These are phyloP conservation scores for Elsinoe ampelina DNA, from an alignment of 2,329 filamentous ascomycete species.

Conservation along the genomic window DNA sequence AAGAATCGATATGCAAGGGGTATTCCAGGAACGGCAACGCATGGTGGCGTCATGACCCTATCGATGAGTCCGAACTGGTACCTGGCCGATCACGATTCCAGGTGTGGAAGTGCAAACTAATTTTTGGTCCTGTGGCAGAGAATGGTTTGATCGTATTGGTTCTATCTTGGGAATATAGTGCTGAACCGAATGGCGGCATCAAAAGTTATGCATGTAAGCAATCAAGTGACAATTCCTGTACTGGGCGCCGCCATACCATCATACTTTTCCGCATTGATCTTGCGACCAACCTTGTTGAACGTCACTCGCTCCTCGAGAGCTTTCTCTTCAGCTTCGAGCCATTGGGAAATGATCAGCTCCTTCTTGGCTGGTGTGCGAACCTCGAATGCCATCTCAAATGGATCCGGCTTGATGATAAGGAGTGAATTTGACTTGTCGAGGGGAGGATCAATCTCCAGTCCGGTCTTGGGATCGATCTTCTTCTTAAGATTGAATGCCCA, in stretches of 20 bases:
- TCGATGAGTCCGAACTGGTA: neutral
- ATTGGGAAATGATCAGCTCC: conserved; percentile 31
- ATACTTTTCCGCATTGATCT: neutral
- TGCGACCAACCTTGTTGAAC: neutral
- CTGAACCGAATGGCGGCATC: neutral
- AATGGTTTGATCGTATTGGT: neutral
- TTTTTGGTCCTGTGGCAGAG: neutral
- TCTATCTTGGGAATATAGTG: conserved; percentile 2
- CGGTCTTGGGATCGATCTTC: conserved; percentile 38
- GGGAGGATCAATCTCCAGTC: conserved; percentile 33
- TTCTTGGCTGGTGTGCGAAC: conserved; percentile 37
- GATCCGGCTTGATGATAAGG: conserved; percentile 48
- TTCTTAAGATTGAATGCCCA: conserved; percentile 41
- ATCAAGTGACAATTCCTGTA: neutral
- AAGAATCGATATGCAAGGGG: neutral
- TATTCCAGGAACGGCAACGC: neutral
- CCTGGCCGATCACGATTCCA: neutral
- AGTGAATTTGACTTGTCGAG: conserved; percentile 45
- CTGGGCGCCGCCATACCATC: neutral
- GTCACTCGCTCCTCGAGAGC: conserved; percentile 29
- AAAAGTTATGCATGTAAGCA: neutral
- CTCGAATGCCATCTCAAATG: conserved; percentile 47
- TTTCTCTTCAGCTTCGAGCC: conserved; percentile 30
- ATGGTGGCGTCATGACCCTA: neutral
- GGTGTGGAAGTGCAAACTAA: neutral